Percentiles rank a stretch among this genome's conserved stretches.
Conservation (phyloP, 1,284 basidiomycete species). For the Rhodofomes roseus region DNA sequence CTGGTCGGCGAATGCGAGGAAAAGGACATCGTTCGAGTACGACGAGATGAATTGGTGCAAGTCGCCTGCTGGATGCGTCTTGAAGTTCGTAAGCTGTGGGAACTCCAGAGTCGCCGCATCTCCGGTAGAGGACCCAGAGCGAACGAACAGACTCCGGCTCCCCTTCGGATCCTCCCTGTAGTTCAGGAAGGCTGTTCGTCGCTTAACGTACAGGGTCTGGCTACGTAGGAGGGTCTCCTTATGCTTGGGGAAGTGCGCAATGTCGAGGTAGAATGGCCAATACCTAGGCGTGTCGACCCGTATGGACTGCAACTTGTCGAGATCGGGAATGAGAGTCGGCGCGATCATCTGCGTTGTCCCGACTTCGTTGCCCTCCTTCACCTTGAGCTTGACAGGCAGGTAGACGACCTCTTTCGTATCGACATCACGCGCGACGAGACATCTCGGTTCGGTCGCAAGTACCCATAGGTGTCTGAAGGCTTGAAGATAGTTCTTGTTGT, state of each 20-base stretch:
- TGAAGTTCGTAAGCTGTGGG: slow-evolving; percentile 66
- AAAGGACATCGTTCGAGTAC: slow-evolving; percentile 75
- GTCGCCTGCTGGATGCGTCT: slow-evolving; percentile 64
- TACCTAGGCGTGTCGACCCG: slow-evolving; percentile 90
- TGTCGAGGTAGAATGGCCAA: slow-evolving; percentile 86
- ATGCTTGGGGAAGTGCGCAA: slow-evolving; percentile 65
- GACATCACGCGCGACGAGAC: slow-evolving; percentile 87
- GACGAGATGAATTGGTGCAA: slow-evolving; percentile 81
- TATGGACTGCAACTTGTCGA: slow-evolving; percentile 76
- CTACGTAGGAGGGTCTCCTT: slow-evolving; percentile 65
- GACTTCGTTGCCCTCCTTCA: slow-evolving; percentile 57
- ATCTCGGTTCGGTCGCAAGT: slow-evolving; percentile 90
- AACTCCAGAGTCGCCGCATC: slow-evolving; percentile 79
- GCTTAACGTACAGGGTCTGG: slow-evolving; percentile 88
- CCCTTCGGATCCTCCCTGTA: slow-evolving; percentile 93
- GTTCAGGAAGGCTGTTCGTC: slow-evolving; percentile 87
- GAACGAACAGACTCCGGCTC: slow-evolving; percentile 84
- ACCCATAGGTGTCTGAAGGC: slow-evolving; percentile 96
- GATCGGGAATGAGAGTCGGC: slow-evolving; percentile 88
- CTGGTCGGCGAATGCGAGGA: slow-evolving; percentile 74
- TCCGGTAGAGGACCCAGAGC: slow-evolving; percentile 71
- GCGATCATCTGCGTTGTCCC: slow-evolving; percentile 78
- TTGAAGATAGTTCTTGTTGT: slow-evolving; percentile 91
- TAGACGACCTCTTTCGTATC: slow-evolving; percentile 89
- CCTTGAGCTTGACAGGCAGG: slow-evolving; percentile 84